phyloP scores from a whole-genome alignment of 1,284 basidiomycete genomes.

The Fistulinella cinereoalba region DNA sequence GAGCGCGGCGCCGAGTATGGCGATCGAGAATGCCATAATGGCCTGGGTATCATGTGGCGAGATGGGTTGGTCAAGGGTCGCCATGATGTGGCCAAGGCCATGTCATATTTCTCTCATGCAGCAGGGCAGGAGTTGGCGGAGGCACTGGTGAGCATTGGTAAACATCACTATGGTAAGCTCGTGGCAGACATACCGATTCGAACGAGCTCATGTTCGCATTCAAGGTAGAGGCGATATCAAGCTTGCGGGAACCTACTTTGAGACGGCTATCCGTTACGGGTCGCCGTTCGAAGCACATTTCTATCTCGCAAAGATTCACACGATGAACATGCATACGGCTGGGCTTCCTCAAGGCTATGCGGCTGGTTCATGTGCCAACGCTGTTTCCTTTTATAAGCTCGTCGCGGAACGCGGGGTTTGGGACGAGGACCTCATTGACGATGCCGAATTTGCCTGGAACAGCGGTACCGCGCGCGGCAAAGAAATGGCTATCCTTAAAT shows the following conservation, averaged over 20 bases:
- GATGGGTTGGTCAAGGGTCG: constrained; percentile 76
- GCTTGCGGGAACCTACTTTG: constrained; percentile 70
- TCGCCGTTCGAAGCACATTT: constrained; percentile 93
- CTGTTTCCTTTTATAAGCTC: constrained; percentile 87
- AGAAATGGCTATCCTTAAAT: constrained; percentile 80
- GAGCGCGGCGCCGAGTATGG: constrained; percentile 74
- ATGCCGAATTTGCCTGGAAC: constrained; percentile 81
- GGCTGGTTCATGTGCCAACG: constrained; percentile 76
- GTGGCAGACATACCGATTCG: neutral
- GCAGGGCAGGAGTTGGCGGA: constrained; percentile 86
- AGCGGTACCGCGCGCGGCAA: constrained; percentile 64
- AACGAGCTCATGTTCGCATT: constrained; percentile 10
- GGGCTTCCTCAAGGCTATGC: constrained; percentile 46
- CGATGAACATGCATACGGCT: constrained; percentile 46
- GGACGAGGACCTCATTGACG: constrained; percentile 80
- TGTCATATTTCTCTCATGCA: constrained; percentile 73
- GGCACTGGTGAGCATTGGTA: constrained; percentile 88
- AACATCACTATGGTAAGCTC: constrained; percentile 71
- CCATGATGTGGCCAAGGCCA: constrained; percentile 69
- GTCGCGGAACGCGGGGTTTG: constrained; percentile 87
- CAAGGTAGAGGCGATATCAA: constrained; percentile 63
- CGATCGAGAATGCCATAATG: constrained; percentile 87
- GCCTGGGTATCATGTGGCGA: constrained; percentile 87
- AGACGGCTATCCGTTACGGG: constrained; percentile 78
- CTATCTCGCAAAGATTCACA: constrained; percentile 81